These are phyloP conservation scores for Cunninghamia lanceolata DNA, from an alignment of 75 land plant species.

Conservation along the genomic window DNA sequence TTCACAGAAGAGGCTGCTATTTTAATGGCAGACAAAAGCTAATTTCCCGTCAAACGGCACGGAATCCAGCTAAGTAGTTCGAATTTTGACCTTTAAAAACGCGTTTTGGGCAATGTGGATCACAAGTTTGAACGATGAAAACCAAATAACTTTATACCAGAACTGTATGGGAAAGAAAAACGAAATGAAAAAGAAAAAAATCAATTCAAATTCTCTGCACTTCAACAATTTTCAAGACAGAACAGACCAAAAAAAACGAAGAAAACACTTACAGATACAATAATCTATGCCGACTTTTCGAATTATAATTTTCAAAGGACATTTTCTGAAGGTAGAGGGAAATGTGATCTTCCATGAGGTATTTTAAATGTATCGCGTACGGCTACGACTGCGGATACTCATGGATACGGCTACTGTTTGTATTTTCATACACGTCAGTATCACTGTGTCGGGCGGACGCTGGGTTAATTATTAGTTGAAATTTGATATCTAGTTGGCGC, in stretches of 20 bases:
- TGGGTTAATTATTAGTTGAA: not conserved
- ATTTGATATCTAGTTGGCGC: not conserved
- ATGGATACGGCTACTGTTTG: not conserved
- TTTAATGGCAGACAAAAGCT: not conserved
- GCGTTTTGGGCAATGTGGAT: not conserved
- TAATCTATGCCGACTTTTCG: not conserved
- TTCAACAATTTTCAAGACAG: not conserved
- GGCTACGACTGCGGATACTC: not conserved
- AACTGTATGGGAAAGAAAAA: not conserved
- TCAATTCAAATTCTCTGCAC: not conserved
- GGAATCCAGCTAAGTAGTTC: not conserved
- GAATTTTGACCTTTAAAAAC: not conserved
- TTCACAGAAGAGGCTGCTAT: not conserved
- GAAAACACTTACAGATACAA: not conserved
- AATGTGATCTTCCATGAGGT: not conserved
- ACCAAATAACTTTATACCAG: not conserved
- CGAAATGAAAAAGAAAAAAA: too few species aligned
- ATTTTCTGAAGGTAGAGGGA: not conserved
- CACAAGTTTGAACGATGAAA: not conserved
- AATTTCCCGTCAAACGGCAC: not conserved
- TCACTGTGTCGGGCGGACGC: not conserved
- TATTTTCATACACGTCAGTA: not conserved
- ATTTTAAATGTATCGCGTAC: not conserved
- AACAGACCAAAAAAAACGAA: not conserved
- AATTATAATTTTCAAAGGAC: not conserved